These are phyloP conservation scores for Singerocomus rubriflavus DNA, from an alignment of 1,284 basidiomycete species.

Conservation along the genomic window DNA sequence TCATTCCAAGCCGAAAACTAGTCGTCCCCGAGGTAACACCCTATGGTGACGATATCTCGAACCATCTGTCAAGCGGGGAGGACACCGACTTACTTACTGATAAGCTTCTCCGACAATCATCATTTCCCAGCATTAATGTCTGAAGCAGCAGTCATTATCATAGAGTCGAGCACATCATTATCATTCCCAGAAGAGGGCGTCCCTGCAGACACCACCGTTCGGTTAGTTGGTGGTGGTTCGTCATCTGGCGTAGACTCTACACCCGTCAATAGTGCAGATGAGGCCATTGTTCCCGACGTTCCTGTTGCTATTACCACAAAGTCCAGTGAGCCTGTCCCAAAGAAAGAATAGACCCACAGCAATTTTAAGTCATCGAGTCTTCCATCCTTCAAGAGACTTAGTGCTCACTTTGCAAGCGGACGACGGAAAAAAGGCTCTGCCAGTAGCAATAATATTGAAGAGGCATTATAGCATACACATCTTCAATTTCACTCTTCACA, in stretches of 20 bases:
- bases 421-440: conserved; percentile 54
- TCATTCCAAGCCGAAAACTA: conserved; percentile 9
- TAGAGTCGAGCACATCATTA: conserved; percentile 9
- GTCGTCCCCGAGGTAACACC: neutral
- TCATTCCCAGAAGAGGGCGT: conserved; percentile 11
- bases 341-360: conserved; percentile 39
- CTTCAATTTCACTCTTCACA: conserved; percentile 11
- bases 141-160: neutral
- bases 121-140: conserved; percentile 5
- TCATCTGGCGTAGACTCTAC: conserved; percentile 33
- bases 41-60: conserved; percentile 6
- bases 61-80: conserved; percentile 23
- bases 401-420: conserved; percentile 35
- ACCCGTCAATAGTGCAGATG: conserved; percentile 29
- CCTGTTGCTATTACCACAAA: conserved; percentile 21
- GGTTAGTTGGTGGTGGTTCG: conserved; percentile 55
- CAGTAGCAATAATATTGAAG: conserved; percentile 35
- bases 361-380: conserved; percentile 50
- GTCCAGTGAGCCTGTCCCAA: conserved; percentile 10
- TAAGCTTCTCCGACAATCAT: conserved; percentile 17
- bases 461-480: conserved; percentile 23
- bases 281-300: conserved; percentile 26
- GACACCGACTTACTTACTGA: conserved; percentile 48
- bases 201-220: conserved; percentile 42
- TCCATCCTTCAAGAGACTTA: conserved; percentile 54